Base-by-base conservation (phyloP, 805 yeast species). In the Candida awuae region DNA sequence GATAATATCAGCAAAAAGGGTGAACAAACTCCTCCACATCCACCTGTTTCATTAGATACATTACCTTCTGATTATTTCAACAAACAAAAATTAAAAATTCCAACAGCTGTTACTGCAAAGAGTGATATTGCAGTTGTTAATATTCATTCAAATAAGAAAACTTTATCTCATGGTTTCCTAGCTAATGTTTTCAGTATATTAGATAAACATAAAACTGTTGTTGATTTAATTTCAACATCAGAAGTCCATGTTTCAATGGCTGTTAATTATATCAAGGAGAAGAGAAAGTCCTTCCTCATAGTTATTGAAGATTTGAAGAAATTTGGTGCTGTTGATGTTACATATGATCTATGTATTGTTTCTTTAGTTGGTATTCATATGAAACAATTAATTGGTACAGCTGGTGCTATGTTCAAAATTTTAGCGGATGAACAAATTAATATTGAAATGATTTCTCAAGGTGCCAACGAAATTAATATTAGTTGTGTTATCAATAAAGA, bases 161-260 rank as follows among this genome's bases (percentile, higher is more conserved):
- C 94, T 7, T 71, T 86, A 43, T 82, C 95, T 6, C 97, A 92
- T 59, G 98, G 97, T 4, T 92, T 92, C 65, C 68, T 92, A 54
- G 97, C 97, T 12, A 79, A 77, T 47, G 84, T 92, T 39, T 92
- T 92, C 58, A 75, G 85, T 38, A 82, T 86, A 19, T 68, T 92
- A 55, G 97, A 92, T 64, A 77, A 72, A 48, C 83, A 75, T 63
- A 78, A 76, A 59, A 65, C 90, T 37, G 97, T 90, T 35, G 97
- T 92, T 31, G 98, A 92, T 63, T 75, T 92, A 55, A 90, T 92
- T 53, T 86, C 96, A 34, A 92, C 98, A 3, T 86, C 97, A 1
- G 97, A 92, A 61, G 98, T 92, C 10, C 97, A 92, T 56, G 95
- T 92, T 20, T 90, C 97, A 14, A 90, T 92, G 97, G 98, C 98